Evolutionary conservation across 257 asterid genomes (phyloP).

Genomic region (Penstemon barbatus): DNA sequence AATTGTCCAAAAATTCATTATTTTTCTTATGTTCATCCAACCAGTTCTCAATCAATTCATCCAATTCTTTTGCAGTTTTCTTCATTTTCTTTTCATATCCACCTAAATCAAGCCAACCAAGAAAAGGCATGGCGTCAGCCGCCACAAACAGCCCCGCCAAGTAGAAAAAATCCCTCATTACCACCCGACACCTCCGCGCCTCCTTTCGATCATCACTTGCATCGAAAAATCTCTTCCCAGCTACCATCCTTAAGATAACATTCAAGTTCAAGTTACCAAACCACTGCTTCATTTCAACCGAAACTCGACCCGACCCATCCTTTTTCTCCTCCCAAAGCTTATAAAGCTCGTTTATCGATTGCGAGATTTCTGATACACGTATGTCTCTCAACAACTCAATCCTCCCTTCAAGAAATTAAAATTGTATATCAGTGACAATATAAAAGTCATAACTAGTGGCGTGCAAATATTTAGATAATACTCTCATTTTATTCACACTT

Average conservation of each 20-base stretch:
- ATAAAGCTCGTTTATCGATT: conserved; percentile 19
- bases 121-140: conserved; percentile 38
- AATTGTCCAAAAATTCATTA: conserved; percentile 10
- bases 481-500: too few species aligned
- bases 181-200: conserved; percentile 35
- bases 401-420: neutral
- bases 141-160: conserved; percentile 32
- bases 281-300: conserved; percentile 44
- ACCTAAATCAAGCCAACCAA: conserved; percentile 45
- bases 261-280: conserved; percentile 38
- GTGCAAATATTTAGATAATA: too few species aligned
- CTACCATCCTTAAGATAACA: conserved; percentile 34
- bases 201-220: conserved; percentile 16
- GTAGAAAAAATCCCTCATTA: conserved; percentile 33
- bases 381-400: conserved; percentile 32
- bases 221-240: conserved; percentile 31
- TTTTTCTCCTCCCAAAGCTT: conserved; percentile 29
- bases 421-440: too few species aligned
- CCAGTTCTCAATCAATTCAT: conserved; percentile 32
- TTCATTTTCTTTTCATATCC: conserved; percentile 47
- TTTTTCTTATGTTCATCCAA: conserved; percentile 32
- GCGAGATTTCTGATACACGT: conserved; percentile 24
- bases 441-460: too few species aligned
- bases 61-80: conserved; percentile 31
- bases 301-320: conserved; percentile 15